These are phyloP conservation scores for Rhizopus microsporus DNA, from an alignment of 371 early-diverging fungal genomes.

Conservation along the genomic window DNA sequence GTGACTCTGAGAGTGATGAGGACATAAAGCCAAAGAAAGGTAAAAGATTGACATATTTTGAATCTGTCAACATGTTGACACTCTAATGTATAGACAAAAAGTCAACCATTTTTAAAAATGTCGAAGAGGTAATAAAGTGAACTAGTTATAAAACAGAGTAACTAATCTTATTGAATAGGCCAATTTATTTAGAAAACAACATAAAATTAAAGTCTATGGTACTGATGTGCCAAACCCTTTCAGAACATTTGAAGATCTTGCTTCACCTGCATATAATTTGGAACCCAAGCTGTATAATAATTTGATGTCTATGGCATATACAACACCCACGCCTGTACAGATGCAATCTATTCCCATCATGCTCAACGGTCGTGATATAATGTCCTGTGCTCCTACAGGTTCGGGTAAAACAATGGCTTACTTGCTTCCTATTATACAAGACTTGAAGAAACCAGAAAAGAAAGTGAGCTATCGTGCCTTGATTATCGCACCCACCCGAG, in stretches of 20 bases:
- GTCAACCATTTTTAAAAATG: constrained; percentile 26
- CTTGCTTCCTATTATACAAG: constrained; percentile 88
- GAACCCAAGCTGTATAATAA: constrained; percentile 69
- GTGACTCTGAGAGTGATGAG: constrained; percentile 1
- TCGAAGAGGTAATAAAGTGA: constrained; percentile 20
- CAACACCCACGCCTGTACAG: constrained; percentile 96
- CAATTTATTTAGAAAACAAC: constrained; percentile 61
- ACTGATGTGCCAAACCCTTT: constrained; percentile 88
- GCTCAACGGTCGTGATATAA: constrained; percentile 80
- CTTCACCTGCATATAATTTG: constrained; percentile 68
- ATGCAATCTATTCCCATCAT: constrained; percentile 90
- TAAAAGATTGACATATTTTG: neutral
- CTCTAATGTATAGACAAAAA: constrained; percentile 3
- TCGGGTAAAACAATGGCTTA: constrained; percentile 99
- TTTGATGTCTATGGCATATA: constrained; percentile 63
- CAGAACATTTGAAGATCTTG: constrained; percentile 75
- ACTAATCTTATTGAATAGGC: constrained; percentile 21
- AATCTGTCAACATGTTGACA: neutral
- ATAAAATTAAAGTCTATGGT: constrained; percentile 84
- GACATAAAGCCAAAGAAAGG: constrained; percentile 2
- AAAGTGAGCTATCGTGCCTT: constrained; percentile 79
- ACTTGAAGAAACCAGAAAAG: constrained; percentile 72
- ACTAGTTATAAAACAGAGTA: constrained; percentile 1
- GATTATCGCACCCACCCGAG: constrained; percentile 97
- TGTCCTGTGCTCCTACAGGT: constrained; percentile 95